These are phyloP conservation scores for Glycine tomentella DNA, from an alignment of 306 rosid species.

Conservation along the genomic window DNA sequence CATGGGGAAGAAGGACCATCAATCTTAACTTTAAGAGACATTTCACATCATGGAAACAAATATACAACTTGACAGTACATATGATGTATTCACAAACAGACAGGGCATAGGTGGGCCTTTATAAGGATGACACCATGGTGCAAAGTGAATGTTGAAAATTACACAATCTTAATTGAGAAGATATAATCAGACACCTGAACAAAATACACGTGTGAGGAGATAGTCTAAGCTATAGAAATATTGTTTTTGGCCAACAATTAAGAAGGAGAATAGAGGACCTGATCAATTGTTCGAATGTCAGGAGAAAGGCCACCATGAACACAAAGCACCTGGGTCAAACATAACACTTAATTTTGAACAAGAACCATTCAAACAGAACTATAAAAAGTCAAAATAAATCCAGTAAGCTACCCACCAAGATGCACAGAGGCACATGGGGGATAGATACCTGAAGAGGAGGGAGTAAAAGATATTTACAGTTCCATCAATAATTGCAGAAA, in stretches of 20 bases:
- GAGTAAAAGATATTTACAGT: conserved; percentile 66
- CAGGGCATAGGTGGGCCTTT: neutral
- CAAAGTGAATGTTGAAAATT: neutral
- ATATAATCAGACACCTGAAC: neutral
- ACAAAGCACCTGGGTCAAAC: conserved; percentile 71
- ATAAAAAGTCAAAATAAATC: conserved; percentile 5
- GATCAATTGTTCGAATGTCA: conserved; percentile 90
- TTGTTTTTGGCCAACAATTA: conserved; percentile 3
- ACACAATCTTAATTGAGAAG: neutral
- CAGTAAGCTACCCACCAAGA: conserved; percentile 15
- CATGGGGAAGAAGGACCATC: neutral
- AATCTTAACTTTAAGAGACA: neutral
- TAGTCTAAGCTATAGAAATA: neutral
- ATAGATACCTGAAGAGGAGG: conserved; percentile 13
- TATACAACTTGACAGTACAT: neutral
- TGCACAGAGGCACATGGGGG: neutral
- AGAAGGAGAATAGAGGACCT: conserved; percentile 60
- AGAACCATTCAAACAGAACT: conserved; percentile 29
- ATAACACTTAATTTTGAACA: conserved; percentile 27
- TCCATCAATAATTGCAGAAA: conserved; percentile 94
- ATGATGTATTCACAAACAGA: conserved; percentile 18
- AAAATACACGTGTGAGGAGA: neutral
- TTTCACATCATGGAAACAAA: conserved; percentile 7
- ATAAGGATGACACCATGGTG: conserved; percentile 7
- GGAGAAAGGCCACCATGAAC: conserved; percentile 75